Evolutionary conservation across 2,329 filamentous ascomycete species (phyloP), one percentile per base, ranked within the genome.

Genomic region (Aspergillus eucalypticola): DNA sequence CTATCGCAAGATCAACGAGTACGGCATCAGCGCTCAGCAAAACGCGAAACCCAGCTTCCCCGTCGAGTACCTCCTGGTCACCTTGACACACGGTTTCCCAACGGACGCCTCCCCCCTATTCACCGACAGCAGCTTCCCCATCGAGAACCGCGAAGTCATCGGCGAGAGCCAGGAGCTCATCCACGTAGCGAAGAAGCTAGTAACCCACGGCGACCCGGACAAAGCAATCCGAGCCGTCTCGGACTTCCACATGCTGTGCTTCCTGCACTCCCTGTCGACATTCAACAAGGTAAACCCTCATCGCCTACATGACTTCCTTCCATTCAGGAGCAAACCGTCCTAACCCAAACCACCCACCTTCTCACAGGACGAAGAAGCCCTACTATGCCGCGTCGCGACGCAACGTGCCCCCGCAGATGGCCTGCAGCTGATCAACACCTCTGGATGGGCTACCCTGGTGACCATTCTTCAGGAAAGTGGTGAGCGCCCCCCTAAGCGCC

Each of bases 31-130:
- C 68, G 95, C 98, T 7, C 95, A 97, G 74, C 92, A 98, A 76
- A 98, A 96, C 69, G 95, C 95, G 23, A 98, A 97, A 74, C 95
- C 95, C 0, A 88, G 90, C 49, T 99, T 99, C 75, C 95, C 95
- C 0, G 93, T 97, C 52, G 95, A 99, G 74, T 99, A 98, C 75
- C 85, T 99, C 35, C 88, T 98, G 59, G 91, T 98, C 62, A 98
- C 95, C 8, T 84, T 99, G 64, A 99, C 95, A 0, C 94, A 99
- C 73, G 95, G 95, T 61, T 98, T 99, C 80, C 95, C 95, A 2
- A 91, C 89, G 55, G 83, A 88, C 48, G 85, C 91, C 3, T 89
- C 87, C 58, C 92, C 93, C 11, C 78, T 89, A 29, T 98, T 98
- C 76, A 88, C 81, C 27, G 75, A 79, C 61, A 83, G 84, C 63